These are phyloP conservation scores for Cyberlindnera misumaiensis DNA, from an alignment of 805 yeast species.

Conservation along the genomic window DNA sequence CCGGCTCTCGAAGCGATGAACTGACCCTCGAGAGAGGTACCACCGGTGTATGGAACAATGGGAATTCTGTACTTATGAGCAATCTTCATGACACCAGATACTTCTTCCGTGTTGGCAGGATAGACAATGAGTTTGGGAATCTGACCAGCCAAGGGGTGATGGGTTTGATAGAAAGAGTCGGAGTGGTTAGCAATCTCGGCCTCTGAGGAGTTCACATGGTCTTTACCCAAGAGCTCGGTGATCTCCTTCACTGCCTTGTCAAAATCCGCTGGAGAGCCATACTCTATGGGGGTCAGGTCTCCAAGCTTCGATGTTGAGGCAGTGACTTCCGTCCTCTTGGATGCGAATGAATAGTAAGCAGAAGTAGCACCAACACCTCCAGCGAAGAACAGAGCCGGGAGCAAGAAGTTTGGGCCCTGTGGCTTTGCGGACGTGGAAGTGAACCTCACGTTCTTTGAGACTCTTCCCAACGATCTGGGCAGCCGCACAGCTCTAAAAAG, in stretches of 20 bases:
- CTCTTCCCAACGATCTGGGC: not conserved
- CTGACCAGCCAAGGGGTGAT: conserved; percentile 53
- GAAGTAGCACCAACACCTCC: conserved; percentile 14
- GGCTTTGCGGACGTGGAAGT: not conserved
- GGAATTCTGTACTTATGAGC: conserved; percentile 59
- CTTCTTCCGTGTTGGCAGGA: conserved; percentile 62
- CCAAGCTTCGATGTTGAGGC: conserved; percentile 30
- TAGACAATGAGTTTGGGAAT: conserved; percentile 53
- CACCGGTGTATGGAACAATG: conserved; percentile 73
- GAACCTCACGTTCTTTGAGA: not conserved
- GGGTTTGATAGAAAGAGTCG: conserved; percentile 56
- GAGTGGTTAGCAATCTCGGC: conserved; percentile 45
- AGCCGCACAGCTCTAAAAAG: not conserved
- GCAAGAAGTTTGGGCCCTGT: not conserved
- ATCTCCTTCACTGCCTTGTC: conserved; percentile 35
- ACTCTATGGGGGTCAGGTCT: conserved; percentile 31
- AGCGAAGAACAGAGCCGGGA: conserved; percentile 10
- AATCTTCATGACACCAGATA: conserved; percentile 53
- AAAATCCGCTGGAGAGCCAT: conserved; percentile 34
- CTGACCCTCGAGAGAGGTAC: conserved; percentile 80
- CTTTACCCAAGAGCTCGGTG: conserved; percentile 31
- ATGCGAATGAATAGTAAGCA: conserved; percentile 3
- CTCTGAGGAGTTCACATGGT: conserved; percentile 26
- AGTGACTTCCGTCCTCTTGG: not conserved
- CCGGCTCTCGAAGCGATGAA: conserved; percentile 64